phyloP scores from a whole-genome alignment of 345 rosid species.

The Cardamine resedifolia region DNA sequence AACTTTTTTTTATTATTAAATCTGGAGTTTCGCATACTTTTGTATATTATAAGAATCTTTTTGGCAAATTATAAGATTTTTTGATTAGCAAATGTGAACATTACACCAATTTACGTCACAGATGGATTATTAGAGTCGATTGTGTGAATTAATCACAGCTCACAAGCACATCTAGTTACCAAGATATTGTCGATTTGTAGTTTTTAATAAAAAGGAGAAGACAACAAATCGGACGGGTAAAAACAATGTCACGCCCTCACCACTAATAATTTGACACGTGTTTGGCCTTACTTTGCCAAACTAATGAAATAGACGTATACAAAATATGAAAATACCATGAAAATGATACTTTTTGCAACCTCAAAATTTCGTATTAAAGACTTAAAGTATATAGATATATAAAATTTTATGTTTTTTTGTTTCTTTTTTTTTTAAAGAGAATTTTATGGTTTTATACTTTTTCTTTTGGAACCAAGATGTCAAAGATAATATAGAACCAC shows the following conservation, averaged over 20 bases:
- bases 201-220: slow-evolving; percentile 8
- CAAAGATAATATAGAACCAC: neutral
- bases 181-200: neutral
- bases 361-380: no score
- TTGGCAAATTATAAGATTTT: neutral
- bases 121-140: no score
- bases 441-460: neutral
- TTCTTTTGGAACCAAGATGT: neutral
- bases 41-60: neutral
- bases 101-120: no score
- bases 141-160: neutral
- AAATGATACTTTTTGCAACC: neutral
- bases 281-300: neutral
- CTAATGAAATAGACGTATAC: neutral
- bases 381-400: neutral
- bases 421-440: no score
- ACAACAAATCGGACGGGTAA: slow-evolving; percentile 4
- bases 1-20: no score
- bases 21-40: neutral
- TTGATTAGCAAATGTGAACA: neutral
- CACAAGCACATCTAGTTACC: neutral
- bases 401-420: neutral
- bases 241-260: neutral
- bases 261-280: neutral
- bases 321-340: neutral